Base-by-base conservation (phyloP, 2,329 filamentous ascomycete genomes). In the Xylaria sp. region DNA sequence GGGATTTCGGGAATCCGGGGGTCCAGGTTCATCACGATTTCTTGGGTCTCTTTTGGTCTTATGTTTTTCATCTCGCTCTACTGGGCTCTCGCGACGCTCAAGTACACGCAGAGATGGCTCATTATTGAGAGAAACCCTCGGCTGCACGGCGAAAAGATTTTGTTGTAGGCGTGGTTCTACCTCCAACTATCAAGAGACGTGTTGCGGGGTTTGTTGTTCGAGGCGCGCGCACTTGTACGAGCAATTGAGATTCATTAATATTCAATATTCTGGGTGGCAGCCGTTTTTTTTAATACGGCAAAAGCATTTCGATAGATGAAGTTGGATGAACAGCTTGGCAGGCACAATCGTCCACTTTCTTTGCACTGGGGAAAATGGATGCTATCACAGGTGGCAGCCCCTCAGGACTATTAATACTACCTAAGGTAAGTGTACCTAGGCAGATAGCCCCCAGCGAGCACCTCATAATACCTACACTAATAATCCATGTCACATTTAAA, bases 11-110 rank as follows among this genome's bases (percentile, higher is more conserved):
- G 81, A 0, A 66, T 72, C 12, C 67, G 73, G 11, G 83, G 83
- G 7, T 68, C 54, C 45, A 79, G 80, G 72, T 82, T 85, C 64
- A 74, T 79, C 67, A 75, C 69, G 33, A 69, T 84, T 40, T 77
- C 77, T 4, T 85, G 82, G 83, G 76, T 80, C 4, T 76, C 82
- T 1, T 78, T 82, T 15, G 81, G 70, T 3, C 72, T 80, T 63
- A 83, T 84, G 78, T 69, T 77, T 3, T 63, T 74, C 1, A 70
- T 77, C 0, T 59, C 75, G 4, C 25, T 76, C 2, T 83, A 79
- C 69, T 85, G 82, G 82, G 50, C 65, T n/a, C 21, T 64, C 1
- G 54, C 66, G 31, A 69, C 49, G 3, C 53, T 64, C 38, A 67
- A 66, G 31, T 61, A 17, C n/a, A 54, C 51, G 12, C 61, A 51